phyloP scores from a whole-genome alignment of 108 stramenopile species.

The Nitzschia sp. region DNA sequence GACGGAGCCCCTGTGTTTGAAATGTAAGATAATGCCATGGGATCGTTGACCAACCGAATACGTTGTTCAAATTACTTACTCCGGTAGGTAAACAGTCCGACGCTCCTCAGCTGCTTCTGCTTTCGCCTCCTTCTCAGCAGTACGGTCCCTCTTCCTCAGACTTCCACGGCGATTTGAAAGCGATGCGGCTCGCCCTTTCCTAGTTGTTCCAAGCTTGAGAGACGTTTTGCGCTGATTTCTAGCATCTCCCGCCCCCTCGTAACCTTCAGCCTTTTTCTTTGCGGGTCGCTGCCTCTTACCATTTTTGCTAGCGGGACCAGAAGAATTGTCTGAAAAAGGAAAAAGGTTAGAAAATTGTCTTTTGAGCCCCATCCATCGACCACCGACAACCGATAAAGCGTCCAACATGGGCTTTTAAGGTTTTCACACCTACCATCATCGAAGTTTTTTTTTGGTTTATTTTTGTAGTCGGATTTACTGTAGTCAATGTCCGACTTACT shows the following conservation, averaged over 20 bases:
- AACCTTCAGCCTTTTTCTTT: conserved; percentile 26
- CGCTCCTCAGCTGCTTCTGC: conserved; percentile 69
- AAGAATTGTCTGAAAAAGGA: not conserved
- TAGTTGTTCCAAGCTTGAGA: conserved; percentile 66
- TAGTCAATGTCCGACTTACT: not conserved
- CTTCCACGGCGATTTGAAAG: conserved; percentile 60
- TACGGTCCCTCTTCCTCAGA: conserved; percentile 74
- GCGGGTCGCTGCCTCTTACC: conserved; percentile 1
- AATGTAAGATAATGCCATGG: not conserved
- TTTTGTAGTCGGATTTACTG: not conserved
- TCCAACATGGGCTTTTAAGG: no score
- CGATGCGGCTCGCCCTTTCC: conserved; percentile 58
- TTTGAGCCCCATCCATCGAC: not conserved
- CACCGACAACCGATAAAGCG: no score
- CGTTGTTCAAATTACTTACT: no score
- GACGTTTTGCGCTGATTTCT: conserved; percentile 45
- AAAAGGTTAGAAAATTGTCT: not conserved
- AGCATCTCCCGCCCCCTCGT: conserved; percentile 29
- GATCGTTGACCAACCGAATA: no score
- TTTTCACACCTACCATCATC: conserved; percentile 3
- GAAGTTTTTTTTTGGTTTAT: conserved; percentile 2
- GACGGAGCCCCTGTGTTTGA: conserved; percentile 61
- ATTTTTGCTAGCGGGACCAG: conserved; percentile 3
- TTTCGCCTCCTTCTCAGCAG: conserved; percentile 59
- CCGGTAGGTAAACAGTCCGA: conserved; percentile 72